phyloP scores from a whole-genome alignment of 2,329 filamentous ascomycete genomes.

The Erysiphe pulchra region DNA sequence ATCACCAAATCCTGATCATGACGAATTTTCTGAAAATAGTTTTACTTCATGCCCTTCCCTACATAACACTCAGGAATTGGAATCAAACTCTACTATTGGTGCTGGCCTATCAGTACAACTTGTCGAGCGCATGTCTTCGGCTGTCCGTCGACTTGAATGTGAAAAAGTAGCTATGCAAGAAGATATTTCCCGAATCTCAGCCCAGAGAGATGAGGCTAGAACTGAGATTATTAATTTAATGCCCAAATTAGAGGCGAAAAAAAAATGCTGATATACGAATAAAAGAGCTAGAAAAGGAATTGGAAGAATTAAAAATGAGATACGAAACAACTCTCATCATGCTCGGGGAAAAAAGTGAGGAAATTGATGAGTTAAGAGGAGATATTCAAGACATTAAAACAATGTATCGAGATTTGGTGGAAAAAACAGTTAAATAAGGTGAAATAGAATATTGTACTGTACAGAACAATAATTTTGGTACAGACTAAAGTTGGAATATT shows the following conservation, averaged over 20 bases:
- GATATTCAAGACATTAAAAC: slow-evolving; percentile 86
- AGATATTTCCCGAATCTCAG: slow-evolving; percentile 52
- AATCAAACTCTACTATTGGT: slow-evolving; percentile 69
- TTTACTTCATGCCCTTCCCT: slow-evolving; percentile 34
- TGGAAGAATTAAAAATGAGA: slow-evolving; percentile 43
- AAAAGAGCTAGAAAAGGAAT: slow-evolving; percentile 36
- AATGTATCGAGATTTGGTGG: slow-evolving; percentile 83
- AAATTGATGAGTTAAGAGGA: slow-evolving; percentile 68
- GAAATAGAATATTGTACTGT: too few relatives aligned
- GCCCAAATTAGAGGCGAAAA: slow-evolving; percentile 55
- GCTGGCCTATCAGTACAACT: slow-evolving; percentile 85
- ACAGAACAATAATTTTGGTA: too few relatives aligned
- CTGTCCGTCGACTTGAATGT: slow-evolving; percentile 69
- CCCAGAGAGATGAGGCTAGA: slow-evolving; percentile 81
- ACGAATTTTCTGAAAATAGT: slow-evolving; percentile 23
- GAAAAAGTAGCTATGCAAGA: slow-evolving; percentile 79
- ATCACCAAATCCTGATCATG: slow-evolving; percentile 15
- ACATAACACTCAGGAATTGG: slow-evolving; percentile 55
- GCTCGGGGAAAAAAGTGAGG: slow-evolving; percentile 89
- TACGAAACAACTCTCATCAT: slow-evolving; percentile 86
- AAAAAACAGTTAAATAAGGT: slow-evolving; percentile 44
- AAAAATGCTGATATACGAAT: slow-evolving; percentile 33
- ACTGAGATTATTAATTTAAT: slow-evolving; percentile 75
- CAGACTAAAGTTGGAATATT: too few relatives aligned
- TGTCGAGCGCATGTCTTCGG: slow-evolving; percentile 85